Evolutionary conservation across 2,329 filamentous ascomycete species (phyloP), one percentile per base, ranked within the genome.

Genomic region (Fragosphaeria purpurea): DNA sequence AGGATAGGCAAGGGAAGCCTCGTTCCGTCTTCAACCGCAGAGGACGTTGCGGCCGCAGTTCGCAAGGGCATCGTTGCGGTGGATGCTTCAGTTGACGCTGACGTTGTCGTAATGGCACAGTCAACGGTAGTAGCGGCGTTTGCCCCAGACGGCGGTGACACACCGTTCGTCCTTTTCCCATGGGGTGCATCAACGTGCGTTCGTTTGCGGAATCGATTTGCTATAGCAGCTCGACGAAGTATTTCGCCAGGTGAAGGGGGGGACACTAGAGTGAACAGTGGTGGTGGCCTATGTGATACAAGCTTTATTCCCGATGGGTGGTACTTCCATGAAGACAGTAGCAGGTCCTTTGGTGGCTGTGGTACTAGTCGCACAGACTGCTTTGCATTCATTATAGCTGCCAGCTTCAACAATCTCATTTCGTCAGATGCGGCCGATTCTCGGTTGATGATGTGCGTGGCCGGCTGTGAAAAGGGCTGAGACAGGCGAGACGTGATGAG

Each of bases 401-500:
- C 70, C 51, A 75, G 65, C 58, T 74, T 74, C 34, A 74, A 58
- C 48, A 78, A 74, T 4, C 72, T 66, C 57, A 69, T 73, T 55
- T 75, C 70, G 5, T 72, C 70, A 1, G 63, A 57, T 1, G 68
- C 63, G 9, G 65, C 60, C 10, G 69, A 71, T 50, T 79, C 80
- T 32, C 81, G 75, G 62, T 82, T 79, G 48, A 83, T 71, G 51
- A 86, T 85, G 59, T 87, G 82, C 42, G 82, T 81, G 4, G 84
- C 80, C 0, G 84, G 84, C 33, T 77, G 71, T 0, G 83, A 86
- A 63, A 80, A 88, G 1, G 84, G 83, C 45, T 73, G 76, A 8
- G 83, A 86, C 1, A 88, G 77, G 7, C 82, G 75, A 22, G 82
- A 86, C 1, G 85, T 88, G 60, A 86, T 78, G 42, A 87, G 72